Base-by-base conservation (phyloP, 1,139 yeast genomes). In the Hyphopichia pseudoburtonii region DNA sequence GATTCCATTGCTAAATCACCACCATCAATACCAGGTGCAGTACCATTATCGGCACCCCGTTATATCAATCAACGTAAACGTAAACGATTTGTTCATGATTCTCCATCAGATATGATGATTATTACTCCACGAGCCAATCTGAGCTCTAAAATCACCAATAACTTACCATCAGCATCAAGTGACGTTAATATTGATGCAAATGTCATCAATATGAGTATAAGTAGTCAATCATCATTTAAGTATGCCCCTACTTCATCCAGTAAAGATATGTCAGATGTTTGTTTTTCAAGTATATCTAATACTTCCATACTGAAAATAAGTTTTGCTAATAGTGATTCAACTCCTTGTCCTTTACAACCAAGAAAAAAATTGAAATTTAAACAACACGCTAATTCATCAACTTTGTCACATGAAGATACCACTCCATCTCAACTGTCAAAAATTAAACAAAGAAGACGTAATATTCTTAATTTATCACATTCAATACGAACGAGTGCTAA, bases 261-360 rank as follows among this genome's bases (percentile, higher is more conserved):
- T 5, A 37, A 32, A 15, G 25, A 33, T 15, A 40, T 37, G 41
- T 37, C 45, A 9, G 32, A 29, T 28, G 29, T 34, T 17, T 32
- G 30, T 9, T 32, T 11, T 27, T 31, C 34, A 10, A 36, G 34
- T 22, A 41, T 39, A 23, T 36, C 40, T 15, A 32, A 42, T 5
- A 30, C 30, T 16, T 43, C 50, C n/a, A 45, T 47, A 21, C 42
- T 53, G 32, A 60, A 60, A 35, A 33, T 59, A 16, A 59, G 64
- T 36, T 60, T 57, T 32, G 47, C 61, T 17, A 56, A 48, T 25
- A 56, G 60, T 25, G 68, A 63, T 42, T 57, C 66, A 1, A 63
- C 69, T 1, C 69, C 69, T 5, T 63, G 69, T 43, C 69, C 69
- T 5, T 42, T 47, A 5, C 60, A 58, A 22, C 66, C 67, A 10